Evolutionary conservation across 2,329 filamentous ascomycete genomes (phyloP).

Genomic region (Phialophora chinensis): DNA sequence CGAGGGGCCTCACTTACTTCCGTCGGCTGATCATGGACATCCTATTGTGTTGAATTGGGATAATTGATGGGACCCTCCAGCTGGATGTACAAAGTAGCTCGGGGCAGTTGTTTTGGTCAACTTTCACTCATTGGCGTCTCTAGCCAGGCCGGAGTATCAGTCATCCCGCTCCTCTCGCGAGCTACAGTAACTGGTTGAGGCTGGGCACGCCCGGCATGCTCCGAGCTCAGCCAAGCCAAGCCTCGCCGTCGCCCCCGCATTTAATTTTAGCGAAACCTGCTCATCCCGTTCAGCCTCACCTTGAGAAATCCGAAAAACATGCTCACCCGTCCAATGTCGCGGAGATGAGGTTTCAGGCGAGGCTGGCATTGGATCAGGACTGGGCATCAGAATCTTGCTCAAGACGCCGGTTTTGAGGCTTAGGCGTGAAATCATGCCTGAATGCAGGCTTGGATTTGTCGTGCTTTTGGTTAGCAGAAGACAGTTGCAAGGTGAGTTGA

Average conservation of each 20-base stretch:
- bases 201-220: too few species aligned
- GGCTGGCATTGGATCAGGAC: not conserved
- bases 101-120: too few species aligned
- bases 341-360: not conserved
- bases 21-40: too few species aligned
- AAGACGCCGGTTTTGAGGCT: not conserved
- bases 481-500: not conserved
- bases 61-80: too few species aligned
- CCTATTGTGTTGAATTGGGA: too few species aligned
- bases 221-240: too few species aligned
- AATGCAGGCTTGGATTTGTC: not conserved
- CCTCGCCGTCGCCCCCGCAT: not conserved
- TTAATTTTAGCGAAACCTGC: constrained; percentile 8
- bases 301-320: constrained; percentile 2
- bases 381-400: not conserved
- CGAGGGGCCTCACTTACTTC: too few species aligned
- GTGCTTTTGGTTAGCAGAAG: not conserved
- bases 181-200: too few species aligned
- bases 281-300: not conserved
- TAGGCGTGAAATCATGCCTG: not conserved
- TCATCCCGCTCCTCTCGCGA: too few species aligned
- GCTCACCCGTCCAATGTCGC: not conserved
- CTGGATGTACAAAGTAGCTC: too few species aligned
- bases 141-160: too few species aligned
- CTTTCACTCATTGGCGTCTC: too few species aligned